phyloP scores from a whole-genome alignment of 2,329 filamentous ascomycete genomes.

The Trichoderma endophyticum region DNA sequence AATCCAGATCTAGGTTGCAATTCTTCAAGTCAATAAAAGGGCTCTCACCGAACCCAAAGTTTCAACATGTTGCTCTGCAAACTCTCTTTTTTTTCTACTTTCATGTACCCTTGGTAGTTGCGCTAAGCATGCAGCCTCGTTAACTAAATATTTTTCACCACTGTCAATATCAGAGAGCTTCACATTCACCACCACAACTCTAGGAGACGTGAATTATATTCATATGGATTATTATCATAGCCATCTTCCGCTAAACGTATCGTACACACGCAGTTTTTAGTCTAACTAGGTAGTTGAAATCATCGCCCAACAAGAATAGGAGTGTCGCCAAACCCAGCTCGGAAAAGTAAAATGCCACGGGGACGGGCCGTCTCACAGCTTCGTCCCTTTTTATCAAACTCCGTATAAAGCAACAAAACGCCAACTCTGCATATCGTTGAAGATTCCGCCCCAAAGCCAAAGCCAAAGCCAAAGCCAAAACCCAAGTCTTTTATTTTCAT shows the following conservation, averaged over 20 bases:
- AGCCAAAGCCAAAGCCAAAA: background rate
- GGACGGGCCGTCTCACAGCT: background rate
- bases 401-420: conserved; percentile 14
- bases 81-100: background rate
- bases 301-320: conserved; percentile 5
- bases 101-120: background rate
- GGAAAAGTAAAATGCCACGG: background rate
- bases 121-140: conserved; percentile 26
- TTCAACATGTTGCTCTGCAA: background rate
- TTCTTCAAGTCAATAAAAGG: background rate
- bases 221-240: background rate
- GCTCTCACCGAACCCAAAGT: background rate
- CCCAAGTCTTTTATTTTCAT: background rate
- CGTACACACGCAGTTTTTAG: conserved; percentile 16
- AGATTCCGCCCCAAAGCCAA: background rate
- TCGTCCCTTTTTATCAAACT: conserved; percentile 9
- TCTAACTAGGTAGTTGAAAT: background rate
- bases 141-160: conserved; percentile 29
- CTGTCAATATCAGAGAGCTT: background rate
- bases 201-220: background rate
- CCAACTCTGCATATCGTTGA: background rate
- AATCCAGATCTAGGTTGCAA: background rate
- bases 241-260: conserved; percentile 26
- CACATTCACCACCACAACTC: background rate
- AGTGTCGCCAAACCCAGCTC: conserved; percentile 10